Percentiles rank a stretch among this genome's conserved stretches.
Evolutionary conservation across 495 filamentous ascomycete genomes (phyloP).

Genomic region (Penicillium antarcticum): DNA sequence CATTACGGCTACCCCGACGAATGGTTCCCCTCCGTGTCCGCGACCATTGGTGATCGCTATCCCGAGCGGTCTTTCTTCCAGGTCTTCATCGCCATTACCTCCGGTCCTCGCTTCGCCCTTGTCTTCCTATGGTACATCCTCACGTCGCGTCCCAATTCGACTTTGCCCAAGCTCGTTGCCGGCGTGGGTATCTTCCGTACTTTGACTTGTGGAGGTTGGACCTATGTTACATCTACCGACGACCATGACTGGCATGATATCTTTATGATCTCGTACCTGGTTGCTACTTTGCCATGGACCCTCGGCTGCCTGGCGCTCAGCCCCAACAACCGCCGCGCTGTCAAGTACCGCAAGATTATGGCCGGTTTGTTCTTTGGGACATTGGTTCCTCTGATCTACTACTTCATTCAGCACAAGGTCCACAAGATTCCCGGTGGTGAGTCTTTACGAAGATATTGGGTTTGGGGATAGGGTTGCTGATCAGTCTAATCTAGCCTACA

Average conservation of each 20-base stretch:
- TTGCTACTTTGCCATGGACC: slow-evolving; percentile 95
- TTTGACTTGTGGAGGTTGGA: slow-evolving; percentile 96
- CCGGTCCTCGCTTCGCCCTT: slow-evolving; percentile 87
- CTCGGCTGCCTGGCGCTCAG: slow-evolving; percentile 85
- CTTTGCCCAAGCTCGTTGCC: slow-evolving; percentile 78
- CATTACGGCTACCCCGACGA: slow-evolving; percentile 95
- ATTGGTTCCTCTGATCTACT: slow-evolving; percentile 88
- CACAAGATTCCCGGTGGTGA: slow-evolving; percentile 91
- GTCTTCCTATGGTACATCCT: slow-evolving; percentile 92
- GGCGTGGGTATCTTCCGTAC: slow-evolving; percentile 82
- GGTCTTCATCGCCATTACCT: slow-evolving; percentile 94
- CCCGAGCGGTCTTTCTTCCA: slow-evolving; percentile 96
- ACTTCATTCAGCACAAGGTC: slow-evolving; percentile 98
- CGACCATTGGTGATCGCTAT: slow-evolving; percentile 98
- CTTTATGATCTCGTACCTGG: slow-evolving; percentile 97
- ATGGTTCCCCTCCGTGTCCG: slow-evolving; percentile 98
- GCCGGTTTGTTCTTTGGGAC: slow-evolving; percentile 86
- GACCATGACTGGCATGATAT: slow-evolving; percentile 99
- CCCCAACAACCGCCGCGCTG: slow-evolving; percentile 76
- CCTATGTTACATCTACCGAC: slow-evolving; percentile 97
- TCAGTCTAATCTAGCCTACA: slow-evolving; percentile 66
- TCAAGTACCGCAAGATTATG: slow-evolving; percentile 86
- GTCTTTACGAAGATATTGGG: slow-evolving; percentile 16
- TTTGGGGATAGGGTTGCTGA: neutral
- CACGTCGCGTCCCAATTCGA: slow-evolving; percentile 68